Percentiles rank a stretch among this genome's conserved stretches.
These are phyloP conservation scores for Prosopis cineraria DNA, from an alignment of 306 rosid genomes.

Conservation along the genomic window DNA sequence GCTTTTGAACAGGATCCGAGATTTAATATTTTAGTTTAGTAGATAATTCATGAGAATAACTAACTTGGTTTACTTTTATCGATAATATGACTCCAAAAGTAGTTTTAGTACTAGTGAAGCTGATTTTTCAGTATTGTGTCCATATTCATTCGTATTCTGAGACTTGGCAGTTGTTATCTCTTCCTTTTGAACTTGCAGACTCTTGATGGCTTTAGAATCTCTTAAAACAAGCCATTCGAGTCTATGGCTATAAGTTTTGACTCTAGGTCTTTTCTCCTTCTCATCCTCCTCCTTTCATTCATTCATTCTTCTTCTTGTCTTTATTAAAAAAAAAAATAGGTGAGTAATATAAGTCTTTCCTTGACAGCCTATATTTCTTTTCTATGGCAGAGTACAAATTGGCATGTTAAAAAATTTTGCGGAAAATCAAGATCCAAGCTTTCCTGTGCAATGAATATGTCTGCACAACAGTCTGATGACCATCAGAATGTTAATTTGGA, in stretches of 20 bases:
- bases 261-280: neutral
- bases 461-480: slow-evolving; percentile 69
- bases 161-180: slow-evolving; percentile 15
- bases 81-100: slow-evolving; percentile 1
- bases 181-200: slow-evolving; percentile 18
- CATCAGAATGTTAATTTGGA: slow-evolving; percentile 47
- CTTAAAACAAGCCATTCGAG: neutral
- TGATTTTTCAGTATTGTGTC: neutral
- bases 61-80: neutral
- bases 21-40: neutral
- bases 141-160: neutral
- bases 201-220: neutral
- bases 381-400: slow-evolving; percentile 38
- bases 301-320: neutral
- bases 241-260: neutral
- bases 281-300: neutral
- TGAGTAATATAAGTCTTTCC: neutral
- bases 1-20: neutral
- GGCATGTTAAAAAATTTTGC: slow-evolving; percentile 32
- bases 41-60: neutral
- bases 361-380: neutral
- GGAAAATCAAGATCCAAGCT: slow-evolving; percentile 40
- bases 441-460: slow-evolving; percentile 63
- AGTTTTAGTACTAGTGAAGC: neutral
- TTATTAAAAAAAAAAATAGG: too few relatives aligned